These are phyloP conservation scores for Globisporangium parvum DNA, from an alignment of 352 stramenopile species.

Conservation along the genomic window DNA sequence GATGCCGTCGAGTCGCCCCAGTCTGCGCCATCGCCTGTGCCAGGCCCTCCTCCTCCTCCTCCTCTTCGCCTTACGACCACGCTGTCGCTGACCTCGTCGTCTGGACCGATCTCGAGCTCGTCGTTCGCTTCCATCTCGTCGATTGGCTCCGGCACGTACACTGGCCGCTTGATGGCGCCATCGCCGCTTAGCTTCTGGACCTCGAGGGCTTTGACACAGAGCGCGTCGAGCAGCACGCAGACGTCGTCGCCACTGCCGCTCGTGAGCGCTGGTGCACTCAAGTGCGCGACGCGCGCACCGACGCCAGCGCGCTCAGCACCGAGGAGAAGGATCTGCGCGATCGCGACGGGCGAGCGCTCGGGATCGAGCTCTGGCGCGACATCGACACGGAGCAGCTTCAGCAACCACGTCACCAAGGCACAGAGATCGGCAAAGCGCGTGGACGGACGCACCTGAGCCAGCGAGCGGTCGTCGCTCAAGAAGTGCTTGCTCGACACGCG, in stretches of 20 bases:
- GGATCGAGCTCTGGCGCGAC: constrained; percentile 12
- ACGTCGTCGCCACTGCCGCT: constrained; percentile 41
- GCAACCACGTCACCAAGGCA: constrained; percentile 34
- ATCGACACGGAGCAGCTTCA: constrained; percentile 25
- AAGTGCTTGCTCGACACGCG: constrained; percentile 48
- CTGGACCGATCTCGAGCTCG: constrained; percentile 30
- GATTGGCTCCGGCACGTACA: constrained; percentile 34
- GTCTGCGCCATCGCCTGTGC: constrained; percentile 1
- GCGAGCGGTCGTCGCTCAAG: constrained; percentile 5
- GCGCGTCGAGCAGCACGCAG: constrained; percentile 39
- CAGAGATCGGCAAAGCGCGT: constrained; percentile 46
- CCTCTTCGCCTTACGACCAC: neutral
- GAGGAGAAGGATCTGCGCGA: constrained; percentile 46
- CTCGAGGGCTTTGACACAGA: constrained; percentile 35
- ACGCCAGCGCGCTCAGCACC: constrained; percentile 39
- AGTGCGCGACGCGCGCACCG: constrained; percentile 11
- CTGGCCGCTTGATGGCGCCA: constrained; percentile 8
- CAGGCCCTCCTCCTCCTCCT: too few species aligned
- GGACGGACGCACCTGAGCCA: constrained; percentile 16
- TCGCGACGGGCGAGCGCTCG: constrained; percentile 20
- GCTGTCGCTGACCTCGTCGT: constrained; percentile 6
- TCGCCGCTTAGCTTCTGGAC: constrained; percentile 3
- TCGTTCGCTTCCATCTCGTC: constrained; percentile 41
- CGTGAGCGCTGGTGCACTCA: constrained; percentile 38
- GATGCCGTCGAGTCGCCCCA: constrained; percentile 32